These are phyloP conservation scores for Fagus crenata DNA, from an alignment of 306 rosid species.

Conservation along the genomic window DNA sequence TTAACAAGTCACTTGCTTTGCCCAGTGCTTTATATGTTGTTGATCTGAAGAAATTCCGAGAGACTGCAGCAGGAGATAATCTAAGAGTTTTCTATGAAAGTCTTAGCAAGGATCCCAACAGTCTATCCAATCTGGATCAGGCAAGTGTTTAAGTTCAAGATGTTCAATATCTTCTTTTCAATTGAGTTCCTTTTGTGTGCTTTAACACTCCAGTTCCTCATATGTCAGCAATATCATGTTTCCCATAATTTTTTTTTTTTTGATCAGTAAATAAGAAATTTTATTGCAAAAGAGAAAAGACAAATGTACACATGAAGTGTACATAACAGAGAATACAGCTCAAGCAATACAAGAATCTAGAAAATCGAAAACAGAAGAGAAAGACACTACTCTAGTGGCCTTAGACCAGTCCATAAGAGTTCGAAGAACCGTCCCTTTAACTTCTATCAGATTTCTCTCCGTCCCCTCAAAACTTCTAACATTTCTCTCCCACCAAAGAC, in stretches of 20 bases:
- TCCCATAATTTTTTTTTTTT: neutral
- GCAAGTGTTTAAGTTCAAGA: conserved; percentile 43
- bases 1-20: conserved; percentile 20
- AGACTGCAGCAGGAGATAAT: conserved; percentile 99
- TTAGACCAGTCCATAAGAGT: no score
- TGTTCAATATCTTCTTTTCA: neutral
- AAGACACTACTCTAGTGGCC: no score
- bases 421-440: no score
- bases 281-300: no score
- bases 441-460: no score
- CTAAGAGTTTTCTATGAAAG: conserved; percentile 98
- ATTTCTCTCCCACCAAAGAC: no score
- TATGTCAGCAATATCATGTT: neutral
- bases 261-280: no score
- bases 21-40: conserved; percentile 96
- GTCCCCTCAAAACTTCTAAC: no score
- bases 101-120: conserved; percentile 98
- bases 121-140: conserved; percentile 97
- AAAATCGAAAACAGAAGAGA: no score
- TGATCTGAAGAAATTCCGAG: conserved; percentile 88
- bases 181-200: neutral
- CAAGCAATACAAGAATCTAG: no score
- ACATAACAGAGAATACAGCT: no score
- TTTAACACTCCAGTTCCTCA: neutral
- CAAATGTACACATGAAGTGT: no score